Evolutionary conservation across 202 grass and related monocot species (phyloP).

Genomic region (Eragrostis tef): DNA sequence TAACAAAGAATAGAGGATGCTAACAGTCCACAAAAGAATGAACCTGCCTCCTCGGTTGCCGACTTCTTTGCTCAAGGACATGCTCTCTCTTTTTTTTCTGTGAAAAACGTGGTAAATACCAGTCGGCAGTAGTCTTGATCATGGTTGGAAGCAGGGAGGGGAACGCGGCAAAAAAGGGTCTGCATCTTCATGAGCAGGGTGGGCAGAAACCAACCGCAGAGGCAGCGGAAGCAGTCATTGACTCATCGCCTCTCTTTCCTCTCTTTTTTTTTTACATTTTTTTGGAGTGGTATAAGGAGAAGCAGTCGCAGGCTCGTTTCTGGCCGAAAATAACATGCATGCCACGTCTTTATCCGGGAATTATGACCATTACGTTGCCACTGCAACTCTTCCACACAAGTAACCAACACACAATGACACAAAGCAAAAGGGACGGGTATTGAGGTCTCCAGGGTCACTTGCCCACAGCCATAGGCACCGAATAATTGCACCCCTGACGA

Average conservation of each 20-base stretch:
- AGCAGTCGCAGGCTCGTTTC: slow-evolving; percentile 6
- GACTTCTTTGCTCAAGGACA: slow-evolving; percentile 10
- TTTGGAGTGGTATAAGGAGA: neutral
- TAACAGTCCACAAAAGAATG: neutral
- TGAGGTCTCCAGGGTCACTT: neutral
- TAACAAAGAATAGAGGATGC: slow-evolving; percentile 6
- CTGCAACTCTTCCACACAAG: slow-evolving; percentile 8
- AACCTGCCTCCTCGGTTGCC: slow-evolving; percentile 2
- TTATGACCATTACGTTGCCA: slow-evolving; percentile 34
- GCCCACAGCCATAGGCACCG: slow-evolving; percentile 9
- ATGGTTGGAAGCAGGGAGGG: neutral
- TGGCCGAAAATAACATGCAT: slow-evolving; percentile 38
- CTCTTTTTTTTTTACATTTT: neutral
- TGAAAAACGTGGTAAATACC: neutral
- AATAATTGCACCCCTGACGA: slow-evolving; percentile 40
- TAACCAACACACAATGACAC: neutral
- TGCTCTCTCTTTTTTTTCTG: slow-evolving; percentile 29
- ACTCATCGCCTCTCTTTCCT: neutral
- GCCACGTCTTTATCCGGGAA: slow-evolving; percentile 45
- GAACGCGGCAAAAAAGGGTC: neutral
- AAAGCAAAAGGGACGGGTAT: neutral
- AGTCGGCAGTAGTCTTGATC: neutral
- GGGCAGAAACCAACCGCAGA: neutral
- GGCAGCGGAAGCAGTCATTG: neutral
- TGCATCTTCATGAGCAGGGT: neutral